Base-by-base conservation (phyloP, 2,329 filamentous ascomycete genomes). In the Myriosclerotinia curreyana region DNA sequence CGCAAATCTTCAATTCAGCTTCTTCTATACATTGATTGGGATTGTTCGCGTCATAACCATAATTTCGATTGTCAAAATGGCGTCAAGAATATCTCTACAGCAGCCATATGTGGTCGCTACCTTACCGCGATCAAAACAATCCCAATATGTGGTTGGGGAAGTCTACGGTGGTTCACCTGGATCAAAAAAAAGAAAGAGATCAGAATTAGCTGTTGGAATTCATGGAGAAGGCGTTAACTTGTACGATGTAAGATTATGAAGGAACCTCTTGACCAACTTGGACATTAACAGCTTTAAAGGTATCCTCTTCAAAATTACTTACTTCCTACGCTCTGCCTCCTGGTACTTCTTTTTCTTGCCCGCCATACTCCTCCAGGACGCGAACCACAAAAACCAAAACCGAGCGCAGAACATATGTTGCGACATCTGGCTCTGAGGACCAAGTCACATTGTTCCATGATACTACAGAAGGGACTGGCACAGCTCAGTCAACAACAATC, bases 321-420 rank as follows among this genome's bases (percentile, higher is more conserved):
- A 88, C 86, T 8, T 88, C 86, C 2, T 88, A 88, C 73, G 85
- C 86, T 28, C 82, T 89, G 66, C 83, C 86, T 34, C 86, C 86
- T 1, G 84, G 87, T 74, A 82, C 86, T 61, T 80, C 79, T 60
- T 86, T 89, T 73, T 84, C 84, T 62, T 88, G 86, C 74, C 75
- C 85, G 11, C 82, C 85, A 25, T 82, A 80, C 73, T 88, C 86
- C 20, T 74, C 87, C 50, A 80, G 83, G 69, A 77, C 77, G 53
- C 74, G 70, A 67, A 62, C 71, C 38, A 70, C 80, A 14, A 78
- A 78, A 62, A 80, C 76, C 67, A 79, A 81, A 65, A 76, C 83
- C 40, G 78, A 80, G 49, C 80, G 86, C 69, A 85, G 85, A 71
- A 88, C 86, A 3, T 88, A 87, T 69, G 80, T 83, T 50, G 82